These are phyloP conservation scores for Eimeria necatrix DNA, from an alignment of 169 alveolate species.

Conservation along the genomic window DNA sequence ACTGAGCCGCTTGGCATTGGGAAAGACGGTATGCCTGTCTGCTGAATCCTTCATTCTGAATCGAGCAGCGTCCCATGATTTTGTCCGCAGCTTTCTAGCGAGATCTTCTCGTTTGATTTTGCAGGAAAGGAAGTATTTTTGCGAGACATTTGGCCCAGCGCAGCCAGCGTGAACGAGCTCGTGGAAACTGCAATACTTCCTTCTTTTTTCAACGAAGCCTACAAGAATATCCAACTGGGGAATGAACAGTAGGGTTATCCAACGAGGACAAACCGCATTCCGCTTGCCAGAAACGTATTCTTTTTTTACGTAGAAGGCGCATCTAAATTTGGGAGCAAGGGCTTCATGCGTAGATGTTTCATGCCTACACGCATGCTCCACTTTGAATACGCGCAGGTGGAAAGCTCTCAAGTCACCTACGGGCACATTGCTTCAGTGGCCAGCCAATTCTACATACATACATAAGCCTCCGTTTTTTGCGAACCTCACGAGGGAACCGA, in stretches of 20 bases:
- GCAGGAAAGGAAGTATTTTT: slow-evolving; percentile 94
- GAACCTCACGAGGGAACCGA: slow-evolving; percentile 80
- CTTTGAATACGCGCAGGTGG: slow-evolving; percentile 87
- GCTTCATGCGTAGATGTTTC: background rate
- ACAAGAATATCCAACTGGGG: slow-evolving; percentile 93
- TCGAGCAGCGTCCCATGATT: too few species aligned
- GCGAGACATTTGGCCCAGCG: slow-evolving; percentile 96
- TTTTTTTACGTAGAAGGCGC: too few species aligned
- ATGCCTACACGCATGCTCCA: background rate
- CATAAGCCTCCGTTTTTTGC: slow-evolving; percentile 87
- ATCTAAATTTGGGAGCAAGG: background rate
- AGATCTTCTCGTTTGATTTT: background rate
- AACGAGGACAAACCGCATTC: background rate
- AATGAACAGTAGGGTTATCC: slow-evolving; percentile 88
- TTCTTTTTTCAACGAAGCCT: slow-evolving; percentile 95
- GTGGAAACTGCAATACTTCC: slow-evolving; percentile 92
- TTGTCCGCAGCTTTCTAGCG: background rate
- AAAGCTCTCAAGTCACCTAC: slow-evolving; percentile 92
- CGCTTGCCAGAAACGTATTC: too few species aligned
- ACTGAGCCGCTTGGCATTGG: slow-evolving; percentile 94
- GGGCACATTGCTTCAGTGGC: slow-evolving; percentile 95
- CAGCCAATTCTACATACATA: slow-evolving; percentile 95
- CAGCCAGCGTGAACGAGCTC: slow-evolving; percentile 89
- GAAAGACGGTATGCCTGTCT: slow-evolving; percentile 49
- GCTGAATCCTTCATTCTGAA: background rate